Base-by-base conservation (phyloP, 78 protist species). In the Dictyostelium discoideum region DNA sequence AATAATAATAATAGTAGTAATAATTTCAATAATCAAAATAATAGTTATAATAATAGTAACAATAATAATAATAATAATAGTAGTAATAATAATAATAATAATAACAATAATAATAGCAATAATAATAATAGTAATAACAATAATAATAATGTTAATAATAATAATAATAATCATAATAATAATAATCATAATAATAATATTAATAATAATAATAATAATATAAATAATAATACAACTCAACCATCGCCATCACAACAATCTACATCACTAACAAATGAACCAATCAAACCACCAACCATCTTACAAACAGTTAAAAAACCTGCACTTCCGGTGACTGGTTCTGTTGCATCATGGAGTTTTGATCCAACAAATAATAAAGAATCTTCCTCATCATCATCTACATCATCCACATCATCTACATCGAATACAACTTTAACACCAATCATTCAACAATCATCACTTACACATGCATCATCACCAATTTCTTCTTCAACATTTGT, bases 311-410 rank as follows among this genome's bases (percentile, higher is more conserved):
- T 46, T 32, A 85, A 60, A 85, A 85, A 73, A 73, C 57, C 82
- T 13, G 85, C 85, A 18, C n/a, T 46, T 63, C 74, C 57, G 9
- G 48, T 63, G 6, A 18, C 78, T 24, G 13, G 50, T 42, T 26
- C 48, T 14, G 92, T 85, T 11, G 89, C 89, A 2, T 60, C 92
- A 0, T 85, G 92, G 69, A 87, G 57, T 26, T 57, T 87, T 78
- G 85, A 44, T 16, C 20, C 44, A 26, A 18, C 84, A 40, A 76
- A 48, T 50, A 32, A 79, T 24, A 39, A 20, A 26, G 18, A 26
- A 14, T 39, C 54, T 22, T 7, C 54, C 4, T 20, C 48, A 3
- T 20, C 5, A 0, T 42, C 46, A 42, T 5, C 3, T 5, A 2
- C 46, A 42, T 32, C 54, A 40, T 7, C 54, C 4, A 6, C 48